Conservation (phyloP, 768 basidiomycete genomes). For the Calvatia gigantea region DNA sequence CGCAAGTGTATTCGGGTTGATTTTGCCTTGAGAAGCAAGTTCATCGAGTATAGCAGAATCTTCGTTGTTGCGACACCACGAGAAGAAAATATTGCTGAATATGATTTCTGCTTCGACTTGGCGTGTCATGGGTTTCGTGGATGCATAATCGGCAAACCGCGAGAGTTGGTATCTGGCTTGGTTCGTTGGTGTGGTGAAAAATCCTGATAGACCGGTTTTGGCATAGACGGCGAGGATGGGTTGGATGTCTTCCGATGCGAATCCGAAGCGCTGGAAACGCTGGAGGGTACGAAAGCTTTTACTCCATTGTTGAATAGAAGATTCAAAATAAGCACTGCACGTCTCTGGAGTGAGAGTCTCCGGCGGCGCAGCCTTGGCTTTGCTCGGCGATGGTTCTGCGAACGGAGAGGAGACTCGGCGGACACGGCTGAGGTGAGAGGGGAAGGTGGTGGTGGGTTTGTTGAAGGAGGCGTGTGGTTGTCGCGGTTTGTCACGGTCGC, state of each 20-base stretch:
- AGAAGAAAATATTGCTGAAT: slow-evolving; percentile 8
- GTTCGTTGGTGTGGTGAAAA: neutral
- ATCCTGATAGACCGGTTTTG: neutral
- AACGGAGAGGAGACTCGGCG: neutral
- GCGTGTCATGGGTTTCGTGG: neutral
- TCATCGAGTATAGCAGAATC: neutral
- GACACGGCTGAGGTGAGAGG: no score
- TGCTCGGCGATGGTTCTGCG: neutral
- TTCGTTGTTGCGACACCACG: neutral
- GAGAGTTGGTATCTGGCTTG: slow-evolving; percentile 2
- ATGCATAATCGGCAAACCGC: neutral
- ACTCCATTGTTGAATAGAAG: neutral
- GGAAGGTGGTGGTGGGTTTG: no score
- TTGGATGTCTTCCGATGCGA: neutral
- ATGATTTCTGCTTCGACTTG: slow-evolving; percentile 5
- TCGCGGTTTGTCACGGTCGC: neutral
- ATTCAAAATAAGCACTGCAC: neutral
- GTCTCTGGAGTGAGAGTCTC: neutral
- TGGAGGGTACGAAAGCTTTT: neutral
- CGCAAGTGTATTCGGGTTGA: neutral
- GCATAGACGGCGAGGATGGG: neutral
- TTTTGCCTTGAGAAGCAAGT: neutral
- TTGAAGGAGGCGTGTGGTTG: neutral
- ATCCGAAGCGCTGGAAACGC: neutral
- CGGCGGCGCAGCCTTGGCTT: neutral